Conservation (phyloP, 352 stramenopile genomes). For the Poterioochromonas sp. region DNA sequence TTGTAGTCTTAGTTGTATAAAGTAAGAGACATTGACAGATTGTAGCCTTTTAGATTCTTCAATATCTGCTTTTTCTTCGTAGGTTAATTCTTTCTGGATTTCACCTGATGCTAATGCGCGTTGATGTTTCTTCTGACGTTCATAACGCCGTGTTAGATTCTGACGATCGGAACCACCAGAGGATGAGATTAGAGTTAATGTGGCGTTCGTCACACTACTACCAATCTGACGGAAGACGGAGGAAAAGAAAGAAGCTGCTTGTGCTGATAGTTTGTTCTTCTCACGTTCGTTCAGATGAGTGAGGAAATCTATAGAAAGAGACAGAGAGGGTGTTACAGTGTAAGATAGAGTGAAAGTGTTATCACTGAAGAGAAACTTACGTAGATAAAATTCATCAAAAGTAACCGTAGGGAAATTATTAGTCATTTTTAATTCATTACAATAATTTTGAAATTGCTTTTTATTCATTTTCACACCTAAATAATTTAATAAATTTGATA, state of each 20-base stretch:
- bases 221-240: no score
- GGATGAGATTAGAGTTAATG: no score
- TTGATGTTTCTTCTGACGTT: no score
- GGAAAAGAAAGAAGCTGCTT: no score
- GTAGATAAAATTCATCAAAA: background rate
- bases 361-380: no score
- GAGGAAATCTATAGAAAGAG: background rate
- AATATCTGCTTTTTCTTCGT: no score
- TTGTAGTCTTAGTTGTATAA: background rate
- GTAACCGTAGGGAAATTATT: background rate
- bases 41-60: no score
- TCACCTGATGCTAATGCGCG: background rate
- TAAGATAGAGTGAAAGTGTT: no score
- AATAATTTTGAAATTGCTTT: background rate
- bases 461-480: background rate
- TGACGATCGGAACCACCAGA: no score
- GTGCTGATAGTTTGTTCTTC: background rate
- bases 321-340: background rate
- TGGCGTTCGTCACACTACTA: no score
- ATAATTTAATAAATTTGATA: background rate
- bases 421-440: background rate
- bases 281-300: background rate
- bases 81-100: background rate
- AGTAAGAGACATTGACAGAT: conserved; percentile 7
- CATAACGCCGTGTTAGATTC: no score